A percentile compares a stretch with the other conserved stretches of the same genome.
Conservation (phyloP, 1,284 basidiomycete genomes). For the Leccinum griseonigrum region DNA sequence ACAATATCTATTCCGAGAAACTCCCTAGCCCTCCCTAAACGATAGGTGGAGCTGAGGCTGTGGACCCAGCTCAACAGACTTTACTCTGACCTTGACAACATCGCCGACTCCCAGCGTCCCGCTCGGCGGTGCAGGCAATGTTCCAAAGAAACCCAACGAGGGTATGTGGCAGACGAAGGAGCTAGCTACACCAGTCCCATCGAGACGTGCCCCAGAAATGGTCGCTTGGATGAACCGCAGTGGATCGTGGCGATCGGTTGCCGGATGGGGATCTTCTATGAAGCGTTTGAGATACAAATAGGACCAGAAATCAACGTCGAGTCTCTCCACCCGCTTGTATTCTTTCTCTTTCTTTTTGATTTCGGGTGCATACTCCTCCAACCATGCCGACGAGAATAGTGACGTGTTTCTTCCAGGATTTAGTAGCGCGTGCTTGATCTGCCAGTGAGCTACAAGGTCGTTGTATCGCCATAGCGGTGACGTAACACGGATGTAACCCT, state of each 20-base stretch:
- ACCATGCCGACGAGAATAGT: slow-evolving; percentile 43
- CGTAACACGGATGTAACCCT: slow-evolving; percentile 84
- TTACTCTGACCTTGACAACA: slow-evolving; percentile 21
- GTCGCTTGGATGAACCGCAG: slow-evolving; percentile 24
- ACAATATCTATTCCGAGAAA: neutral
- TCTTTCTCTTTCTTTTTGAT: slow-evolving; percentile 32
- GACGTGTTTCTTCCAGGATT: slow-evolving; percentile 33
- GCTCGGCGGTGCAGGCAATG: slow-evolving; percentile 9
- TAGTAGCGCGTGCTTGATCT: slow-evolving; percentile 79
- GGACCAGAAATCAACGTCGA: slow-evolving; percentile 49
- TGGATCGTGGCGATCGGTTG: slow-evolving; percentile 22
- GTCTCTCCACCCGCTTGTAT: slow-evolving; percentile 21
- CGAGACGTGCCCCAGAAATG: slow-evolving; percentile 16
- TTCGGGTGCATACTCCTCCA: slow-evolving; percentile 38
- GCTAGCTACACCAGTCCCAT: slow-evolving; percentile 9
- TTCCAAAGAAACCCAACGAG: slow-evolving; percentile 26
- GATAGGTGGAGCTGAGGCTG: slow-evolving; percentile 20
- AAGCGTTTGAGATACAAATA: slow-evolving; percentile 33
- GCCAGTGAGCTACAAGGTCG: slow-evolving; percentile 92
- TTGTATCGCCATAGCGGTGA: slow-evolving; percentile 85
- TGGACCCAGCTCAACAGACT: slow-evolving; percentile 23
- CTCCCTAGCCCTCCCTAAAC: slow-evolving; percentile 3
- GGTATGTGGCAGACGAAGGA: slow-evolving; percentile 26
- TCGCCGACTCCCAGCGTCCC: slow-evolving; percentile 21
- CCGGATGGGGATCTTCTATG: slow-evolving; percentile 26